These are phyloP conservation scores for Yamadazyma atmosphaerica DNA, from an alignment of 1,139 yeast species.

Conservation along the genomic window DNA sequence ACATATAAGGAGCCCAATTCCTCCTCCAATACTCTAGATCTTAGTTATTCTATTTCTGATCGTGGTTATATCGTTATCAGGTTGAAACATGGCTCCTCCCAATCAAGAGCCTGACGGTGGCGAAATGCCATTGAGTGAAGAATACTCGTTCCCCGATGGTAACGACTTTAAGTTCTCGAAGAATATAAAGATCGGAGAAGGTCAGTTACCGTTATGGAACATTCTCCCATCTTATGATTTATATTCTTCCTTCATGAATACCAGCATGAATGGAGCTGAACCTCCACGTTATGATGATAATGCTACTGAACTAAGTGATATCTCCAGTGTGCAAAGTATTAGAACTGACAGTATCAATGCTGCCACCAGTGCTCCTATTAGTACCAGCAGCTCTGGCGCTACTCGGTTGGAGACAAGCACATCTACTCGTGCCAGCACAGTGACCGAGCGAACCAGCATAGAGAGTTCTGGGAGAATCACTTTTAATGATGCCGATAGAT, in stretches of 20 bases:
- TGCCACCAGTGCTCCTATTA: background rate
- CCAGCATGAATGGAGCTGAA: conserved; percentile 8
- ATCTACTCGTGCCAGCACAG: no score
- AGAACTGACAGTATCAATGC: background rate
- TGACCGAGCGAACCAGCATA: no score
- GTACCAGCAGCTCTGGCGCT: background rate
- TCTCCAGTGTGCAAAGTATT: background rate
- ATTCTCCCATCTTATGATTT: conserved; percentile 32
- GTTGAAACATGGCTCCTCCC: conserved; percentile 6
- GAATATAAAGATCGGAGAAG: conserved; percentile 9
- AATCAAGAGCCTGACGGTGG: no score
- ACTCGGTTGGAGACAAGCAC: no score
- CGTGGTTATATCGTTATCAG: background rate
- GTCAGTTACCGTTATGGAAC: conserved; percentile 24
- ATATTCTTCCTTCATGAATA: conserved; percentile 13
- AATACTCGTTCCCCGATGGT: conserved; percentile 7
- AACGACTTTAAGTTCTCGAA: conserved; percentile 3
- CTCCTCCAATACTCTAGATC: no score
- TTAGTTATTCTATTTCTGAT: background rate
- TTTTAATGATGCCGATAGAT: conserved; percentile 31
- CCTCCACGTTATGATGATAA: conserved; percentile 17
- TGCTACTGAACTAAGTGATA: background rate
- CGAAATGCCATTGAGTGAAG: no score
- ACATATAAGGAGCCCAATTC: no score
- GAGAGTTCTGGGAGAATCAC: conserved; percentile 6